Evolutionary conservation across 2,329 filamentous ascomycete genomes (phyloP).

Genomic region (Phialemonium atrogriseum): DNA sequence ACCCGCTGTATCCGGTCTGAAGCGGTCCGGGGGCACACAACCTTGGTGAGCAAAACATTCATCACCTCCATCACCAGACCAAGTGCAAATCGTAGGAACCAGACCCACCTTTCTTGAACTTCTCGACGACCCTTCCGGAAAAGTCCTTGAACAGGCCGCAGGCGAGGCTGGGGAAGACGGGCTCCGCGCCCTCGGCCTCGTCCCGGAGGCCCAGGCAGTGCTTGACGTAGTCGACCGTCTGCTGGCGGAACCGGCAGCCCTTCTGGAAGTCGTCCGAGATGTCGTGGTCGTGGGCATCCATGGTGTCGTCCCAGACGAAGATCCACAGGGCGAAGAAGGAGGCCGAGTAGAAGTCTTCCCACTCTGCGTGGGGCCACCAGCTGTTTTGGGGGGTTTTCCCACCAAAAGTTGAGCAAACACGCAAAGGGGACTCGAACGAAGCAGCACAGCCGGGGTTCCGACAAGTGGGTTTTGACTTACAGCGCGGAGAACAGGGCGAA

Average conservation of each 20-base stretch:
- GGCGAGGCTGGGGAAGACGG: conserved; percentile 7
- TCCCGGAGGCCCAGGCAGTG: conserved; percentile 15
- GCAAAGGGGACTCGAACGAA: neutral
- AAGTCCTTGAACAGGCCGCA: conserved; percentile 13
- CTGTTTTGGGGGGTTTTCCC: conserved; percentile 11
- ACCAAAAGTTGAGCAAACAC: too few species aligned
- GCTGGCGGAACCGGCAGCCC: conserved; percentile 19
- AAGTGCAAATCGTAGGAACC: neutral
- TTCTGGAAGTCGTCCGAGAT: conserved; percentile 18
- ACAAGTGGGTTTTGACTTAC: conserved; percentile 10
- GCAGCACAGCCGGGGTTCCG: neutral
- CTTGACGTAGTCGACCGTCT: conserved; percentile 20
- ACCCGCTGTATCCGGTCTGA: conserved; percentile 9
- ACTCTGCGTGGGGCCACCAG: conserved; percentile 23
- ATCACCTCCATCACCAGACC: too few species aligned
- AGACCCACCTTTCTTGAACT: conserved; percentile 8
- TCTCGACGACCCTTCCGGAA: conserved; percentile 7
- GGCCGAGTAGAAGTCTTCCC: conserved; percentile 21
- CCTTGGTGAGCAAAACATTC: too few species aligned
- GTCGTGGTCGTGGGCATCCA: conserved; percentile 23
- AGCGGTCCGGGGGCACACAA: neutral
- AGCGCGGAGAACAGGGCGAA: conserved; percentile 22
- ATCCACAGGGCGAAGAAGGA: conserved; percentile 23
- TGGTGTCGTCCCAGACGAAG: conserved; percentile 25
- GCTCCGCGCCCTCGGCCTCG: conserved; percentile 6